Percentiles rank a stretch among this genome's conserved stretches.
These are phyloP conservation scores for Exophiala alcalophila DNA, from an alignment of 2,329 filamentous ascomycete genomes.

Conservation along the genomic window DNA sequence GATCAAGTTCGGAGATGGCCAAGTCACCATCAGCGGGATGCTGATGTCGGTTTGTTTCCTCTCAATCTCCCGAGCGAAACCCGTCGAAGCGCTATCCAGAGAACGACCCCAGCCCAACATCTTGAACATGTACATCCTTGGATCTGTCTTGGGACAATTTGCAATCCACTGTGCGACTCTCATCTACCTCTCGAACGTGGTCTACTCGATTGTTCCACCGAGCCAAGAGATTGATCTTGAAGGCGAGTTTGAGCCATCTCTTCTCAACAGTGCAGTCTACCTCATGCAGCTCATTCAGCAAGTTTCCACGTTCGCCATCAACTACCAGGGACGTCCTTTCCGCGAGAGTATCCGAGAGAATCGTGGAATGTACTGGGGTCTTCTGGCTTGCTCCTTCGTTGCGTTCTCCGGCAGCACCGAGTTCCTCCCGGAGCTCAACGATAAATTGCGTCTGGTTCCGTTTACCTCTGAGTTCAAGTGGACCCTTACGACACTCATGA, in stretches of 20 bases:
- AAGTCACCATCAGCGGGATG: constrained; percentile 98
- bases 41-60: constrained; percentile 99
- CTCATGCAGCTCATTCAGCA: constrained; percentile 97
- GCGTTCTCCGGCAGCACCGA: constrained; percentile 95
- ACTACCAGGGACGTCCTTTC: constrained; percentile 98
- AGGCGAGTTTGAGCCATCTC: constrained; percentile 86
- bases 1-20: constrained; percentile 98
- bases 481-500: constrained; percentile 80
- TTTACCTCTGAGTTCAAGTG: constrained; percentile 86
- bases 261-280: constrained; percentile 96
- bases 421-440: constrained; percentile 91
- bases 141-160: constrained; percentile 94
- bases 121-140: constrained; percentile 98
- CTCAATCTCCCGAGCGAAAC: constrained; percentile 94
- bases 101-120: constrained; percentile 98
- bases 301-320: constrained; percentile 98
- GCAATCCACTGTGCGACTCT: constrained; percentile 91
- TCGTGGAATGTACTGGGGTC: constrained; percentile 96
- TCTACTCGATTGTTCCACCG: constrained; percentile 75
- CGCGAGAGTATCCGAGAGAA: constrained; percentile 94
- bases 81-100: constrained; percentile 92
- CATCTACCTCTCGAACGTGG: constrained; percentile 88
- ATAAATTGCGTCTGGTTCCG: constrained; percentile 85
- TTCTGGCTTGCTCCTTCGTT: constrained; percentile 81
- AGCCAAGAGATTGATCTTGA: constrained; percentile 76